Percentiles rank a stretch among this genome's conserved stretches.
phyloP scores from a whole-genome alignment of 1,139 yeast genomes.

The Scheffersomyces parashehatae region DNA sequence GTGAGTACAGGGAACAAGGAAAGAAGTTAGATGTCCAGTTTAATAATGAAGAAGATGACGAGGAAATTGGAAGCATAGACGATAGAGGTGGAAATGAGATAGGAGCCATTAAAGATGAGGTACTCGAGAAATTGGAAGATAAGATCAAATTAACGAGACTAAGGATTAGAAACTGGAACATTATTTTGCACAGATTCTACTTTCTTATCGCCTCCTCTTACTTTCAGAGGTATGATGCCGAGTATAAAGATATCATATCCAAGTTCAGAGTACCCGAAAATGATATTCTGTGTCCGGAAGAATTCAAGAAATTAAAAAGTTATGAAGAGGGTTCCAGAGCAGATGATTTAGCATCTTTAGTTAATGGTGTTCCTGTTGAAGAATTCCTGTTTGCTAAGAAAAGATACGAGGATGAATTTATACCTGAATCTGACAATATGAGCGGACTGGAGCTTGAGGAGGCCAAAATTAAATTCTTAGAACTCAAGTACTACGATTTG shows the following conservation, averaged over 20 bases:
- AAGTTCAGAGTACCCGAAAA: conserved; percentile 7
- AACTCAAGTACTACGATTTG: conserved; percentile 48
- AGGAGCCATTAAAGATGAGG: conserved; percentile 15
- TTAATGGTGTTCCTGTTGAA: conserved; percentile 18
- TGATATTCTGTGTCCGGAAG: conserved; percentile 4
- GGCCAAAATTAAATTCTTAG: conserved; percentile 21
- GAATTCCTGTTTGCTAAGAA: conserved; percentile 9
- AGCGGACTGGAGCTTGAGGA: conserved; percentile 11
- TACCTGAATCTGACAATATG: conserved; percentile 4
- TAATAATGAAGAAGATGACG: conserved; percentile 22
- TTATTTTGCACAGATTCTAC: conserved; percentile 70
- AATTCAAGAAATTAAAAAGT: conserved; percentile 4
- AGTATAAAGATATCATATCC: conserved; percentile 30
- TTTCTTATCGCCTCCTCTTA: conserved; percentile 82
- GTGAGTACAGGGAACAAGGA: conserved; percentile 13
- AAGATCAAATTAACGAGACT: conserved; percentile 22
- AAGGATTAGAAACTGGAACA: conserved; percentile 52
- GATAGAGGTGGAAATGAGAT: conserved; percentile 6
- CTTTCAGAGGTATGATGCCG: conserved; percentile 59
- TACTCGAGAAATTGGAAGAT: conserved; percentile 24
- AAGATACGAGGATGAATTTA: conserved; percentile 9
- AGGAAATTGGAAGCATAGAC: conserved; percentile 18
- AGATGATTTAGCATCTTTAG: conserved; percentile 26
- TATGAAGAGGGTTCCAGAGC: conserved; percentile 13
- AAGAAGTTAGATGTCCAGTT: conserved; percentile 2